Base-by-base conservation (phyloP, 768 basidiomycete genomes). In the Piloderma croceum region DNA sequence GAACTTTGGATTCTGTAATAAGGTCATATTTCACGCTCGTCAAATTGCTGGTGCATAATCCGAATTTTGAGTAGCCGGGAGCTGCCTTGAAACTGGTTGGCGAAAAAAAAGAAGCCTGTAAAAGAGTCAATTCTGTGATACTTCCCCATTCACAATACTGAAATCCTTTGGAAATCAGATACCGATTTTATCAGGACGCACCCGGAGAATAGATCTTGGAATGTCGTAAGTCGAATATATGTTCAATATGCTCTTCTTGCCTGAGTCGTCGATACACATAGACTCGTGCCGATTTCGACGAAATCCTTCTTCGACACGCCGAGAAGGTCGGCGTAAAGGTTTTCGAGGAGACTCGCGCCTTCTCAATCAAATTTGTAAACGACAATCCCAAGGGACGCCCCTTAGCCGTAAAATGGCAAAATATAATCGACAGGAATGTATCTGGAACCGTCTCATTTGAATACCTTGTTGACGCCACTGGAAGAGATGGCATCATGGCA, bases 241-340 rank as follows among this genome's bases (percentile, higher is more conserved):
- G 6, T 20, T 10, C 23, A 11, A 12, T 21, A 18, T 22, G 17
- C 23, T 19, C n/a, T 21, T 36, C 24, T 6, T 12, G 22, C 32
- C 22, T 22, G 4, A n/a, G n/a, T 17, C 15, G 17, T 21, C 11
- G 3, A 22, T 27, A 22, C 15, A 24, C 35, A 17, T 25, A 62
- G 64, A 45, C 62, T 15, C 58, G 66, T 11, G 61, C 66, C 1
- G 61, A 69, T 40, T 57, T 59, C 24, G 67, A 69, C 39, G 52
- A 68, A 9, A 20, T 69, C 7, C 45, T 69, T 10, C 48, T 69
- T 12, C 43, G 53, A 13, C 60, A 69, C 45, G 63, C 67, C 2
- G 54, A 35, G 5, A 49, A 50, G n/a, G 45, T 47, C 13, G 66
- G 67, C 0, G 60, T 57, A 7, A 41, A 36, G 13, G 60, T 69